Evolutionary conservation across 2,329 filamentous ascomycete species (phyloP), one percentile per base, ranked within the genome.

Genomic region (Aspergillus neotritici): DNA sequence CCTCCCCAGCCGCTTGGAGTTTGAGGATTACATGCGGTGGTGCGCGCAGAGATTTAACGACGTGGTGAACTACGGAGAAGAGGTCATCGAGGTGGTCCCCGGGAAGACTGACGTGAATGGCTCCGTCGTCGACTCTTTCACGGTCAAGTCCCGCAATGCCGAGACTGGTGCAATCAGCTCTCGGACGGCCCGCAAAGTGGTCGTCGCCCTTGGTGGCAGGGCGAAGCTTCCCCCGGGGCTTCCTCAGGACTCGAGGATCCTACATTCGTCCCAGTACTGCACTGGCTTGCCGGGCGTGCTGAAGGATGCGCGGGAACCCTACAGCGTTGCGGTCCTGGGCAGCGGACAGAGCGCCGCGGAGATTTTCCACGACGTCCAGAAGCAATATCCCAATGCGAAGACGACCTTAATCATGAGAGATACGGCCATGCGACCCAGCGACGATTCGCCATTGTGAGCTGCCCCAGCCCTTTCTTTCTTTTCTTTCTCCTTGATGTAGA

Each of bases 11-110:
- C 80, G 91, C 17, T 74, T 84, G 48, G 91, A 97, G 70, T 97
- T 94, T 60, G 90, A 96, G 64, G 90, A 95, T 67, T 97, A 97
- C 68, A 83, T 97, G 67, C 79, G 84, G 49, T 97, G 91, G 91
- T 95, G 88, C 62, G 86, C 91, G 10, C 74, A 78, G 47, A 83
- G 83, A 62, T 97, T 97, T 60, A 78, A 77, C 38, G 67, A 82
- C 49, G 70, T 84, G 34, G 86, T 94, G 37, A 75, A 76, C 37
- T 97, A 96, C 63, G 78, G 79, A 47, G 82, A 84, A 56, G 85
- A 94, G 63, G 90, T 93, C 3, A 62, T 87, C 31, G 77, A 82
- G 14, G 79, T 95, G 13, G 71, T 79, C 5, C 84, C 86, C 1
- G 75, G 80, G 31, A 70, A 72, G 48, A 68, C 68, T 17, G 60